These are phyloP conservation scores for Castanea mollissima DNA, from an alignment of 306 rosid species.

Conservation along the genomic window DNA sequence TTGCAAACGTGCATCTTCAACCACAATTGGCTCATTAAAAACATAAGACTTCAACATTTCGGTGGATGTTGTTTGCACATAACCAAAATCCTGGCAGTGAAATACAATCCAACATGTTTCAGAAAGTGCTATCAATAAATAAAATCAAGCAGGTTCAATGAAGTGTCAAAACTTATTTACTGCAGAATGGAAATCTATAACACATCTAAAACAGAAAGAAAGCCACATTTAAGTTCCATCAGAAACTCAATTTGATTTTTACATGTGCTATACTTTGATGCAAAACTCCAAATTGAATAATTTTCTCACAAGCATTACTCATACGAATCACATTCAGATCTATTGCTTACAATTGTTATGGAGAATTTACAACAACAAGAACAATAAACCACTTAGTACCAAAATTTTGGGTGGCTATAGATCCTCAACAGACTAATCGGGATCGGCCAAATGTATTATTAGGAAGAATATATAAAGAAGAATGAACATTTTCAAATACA, in stretches of 20 bases:
- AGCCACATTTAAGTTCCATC: background rate
- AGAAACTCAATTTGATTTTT: background rate
- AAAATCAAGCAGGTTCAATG: background rate
- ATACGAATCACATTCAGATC: background rate
- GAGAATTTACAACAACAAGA: too few relatives aligned
- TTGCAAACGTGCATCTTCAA: conserved; percentile 58
- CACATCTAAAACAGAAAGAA: background rate
- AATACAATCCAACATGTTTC: conserved; percentile 16
- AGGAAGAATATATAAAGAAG: background rate
- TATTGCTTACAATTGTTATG: too few relatives aligned
- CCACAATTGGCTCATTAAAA: conserved; percentile 71
- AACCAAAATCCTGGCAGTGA: conserved; percentile 75
- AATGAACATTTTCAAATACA: background rate
- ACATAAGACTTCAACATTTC: conserved; percentile 76
- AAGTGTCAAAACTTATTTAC: background rate
- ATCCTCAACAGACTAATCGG: too few relatives aligned
- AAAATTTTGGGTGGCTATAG: too few relatives aligned
- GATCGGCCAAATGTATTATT: background rate
- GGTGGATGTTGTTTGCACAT: conserved; percentile 82
- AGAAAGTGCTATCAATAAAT: background rate
- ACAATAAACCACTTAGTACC: too few relatives aligned
- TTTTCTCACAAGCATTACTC: background rate
- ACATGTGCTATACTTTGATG: background rate
- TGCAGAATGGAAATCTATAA: background rate
- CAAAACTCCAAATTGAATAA: background rate